Base-by-base conservation (phyloP, 495 filamentous ascomycete genomes). In the Penicillium turbatum region DNA sequence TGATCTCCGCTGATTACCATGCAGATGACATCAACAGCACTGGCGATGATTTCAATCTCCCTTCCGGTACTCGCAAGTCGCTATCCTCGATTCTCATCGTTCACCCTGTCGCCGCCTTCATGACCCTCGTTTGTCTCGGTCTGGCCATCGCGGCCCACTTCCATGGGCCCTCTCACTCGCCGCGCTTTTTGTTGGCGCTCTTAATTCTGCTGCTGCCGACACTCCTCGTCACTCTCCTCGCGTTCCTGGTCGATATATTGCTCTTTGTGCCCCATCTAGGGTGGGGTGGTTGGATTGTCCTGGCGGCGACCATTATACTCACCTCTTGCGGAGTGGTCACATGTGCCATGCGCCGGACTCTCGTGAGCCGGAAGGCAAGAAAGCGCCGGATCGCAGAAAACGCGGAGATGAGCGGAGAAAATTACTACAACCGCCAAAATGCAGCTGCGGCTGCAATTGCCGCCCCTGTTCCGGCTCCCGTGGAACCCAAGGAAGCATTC, bases 231-330 rank as follows among this genome's bases (percentile, higher is more conserved):
- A 84, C 89, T 21, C 79, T 97, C 9, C 76, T 97, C 21, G 87
- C 90, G 17, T 97, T 98, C 71, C 76, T 98, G 47, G 84, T 97
- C 54, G 93, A 98, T 68, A 88, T 98, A n/a, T 71, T 98, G 31
- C 81, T 98, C 15, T 98, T 98, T 65, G 88, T 96, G 21, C 93
- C 93, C 31, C 93, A 97, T 72, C 67, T 96, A 69, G 79, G 83
- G 62, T 97, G 92, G 90, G 93, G 89, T 57, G 92, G 92, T 54
- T 98, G 92, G 82, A 82, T 98, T 54, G 93, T 97, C 13, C 79
- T 98, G 26, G 93, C 84, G 15, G 89, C 93, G 17, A 93, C 91
- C 15, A 88, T 97, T 51, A 73, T 97, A 39, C 88, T 95, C 39
- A 84, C 89, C 41, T 74, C 88, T 6, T 90, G 86, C 68, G 86